Evolutionary conservation across 106 monocot genomes (phyloP).

Genomic region (Dendrobium chrysotoxum): DNA sequence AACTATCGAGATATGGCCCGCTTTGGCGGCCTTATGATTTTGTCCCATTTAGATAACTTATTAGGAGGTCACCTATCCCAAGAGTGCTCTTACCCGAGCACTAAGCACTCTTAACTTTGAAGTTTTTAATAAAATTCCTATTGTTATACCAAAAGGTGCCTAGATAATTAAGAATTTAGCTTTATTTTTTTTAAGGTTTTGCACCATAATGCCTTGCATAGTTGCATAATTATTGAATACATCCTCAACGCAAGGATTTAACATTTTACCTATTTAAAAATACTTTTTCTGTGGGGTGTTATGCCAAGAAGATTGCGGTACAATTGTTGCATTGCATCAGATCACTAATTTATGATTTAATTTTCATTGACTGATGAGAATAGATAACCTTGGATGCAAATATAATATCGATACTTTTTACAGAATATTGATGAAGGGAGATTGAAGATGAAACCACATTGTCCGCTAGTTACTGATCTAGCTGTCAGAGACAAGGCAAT

Average conservation of each 20-base stretch:
- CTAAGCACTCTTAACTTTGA: too few species aligned
- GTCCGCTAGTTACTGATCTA: slow-evolving; percentile 58
- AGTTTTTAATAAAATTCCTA: too few species aligned
- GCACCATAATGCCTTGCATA: too few species aligned
- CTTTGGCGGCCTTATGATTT: too few species aligned
- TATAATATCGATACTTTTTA: not conserved
- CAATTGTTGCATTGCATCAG: not conserved
- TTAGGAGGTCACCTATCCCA: too few species aligned
- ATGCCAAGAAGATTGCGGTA: not conserved
- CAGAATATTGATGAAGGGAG: slow-evolving; percentile 67
- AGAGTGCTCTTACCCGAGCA: too few species aligned
- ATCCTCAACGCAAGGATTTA: not conserved
- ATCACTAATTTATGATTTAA: not conserved
- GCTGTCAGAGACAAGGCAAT: slow-evolving; percentile 41
- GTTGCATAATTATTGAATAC: too few species aligned
- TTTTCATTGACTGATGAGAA: not conserved
- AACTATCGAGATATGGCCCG: too few species aligned
- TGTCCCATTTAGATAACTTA: too few species aligned
- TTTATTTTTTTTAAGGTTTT: too few species aligned
- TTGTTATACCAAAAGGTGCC: too few species aligned
- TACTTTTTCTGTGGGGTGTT: not conserved
- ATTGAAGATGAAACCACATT: slow-evolving; percentile 56
- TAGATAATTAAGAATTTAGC: too few species aligned
- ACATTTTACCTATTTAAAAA: not conserved
- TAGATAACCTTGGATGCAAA: not conserved